Evolutionary conservation across 108 stramenopile species (phyloP).

Genomic region (Conticribra weissflogii): DNA sequence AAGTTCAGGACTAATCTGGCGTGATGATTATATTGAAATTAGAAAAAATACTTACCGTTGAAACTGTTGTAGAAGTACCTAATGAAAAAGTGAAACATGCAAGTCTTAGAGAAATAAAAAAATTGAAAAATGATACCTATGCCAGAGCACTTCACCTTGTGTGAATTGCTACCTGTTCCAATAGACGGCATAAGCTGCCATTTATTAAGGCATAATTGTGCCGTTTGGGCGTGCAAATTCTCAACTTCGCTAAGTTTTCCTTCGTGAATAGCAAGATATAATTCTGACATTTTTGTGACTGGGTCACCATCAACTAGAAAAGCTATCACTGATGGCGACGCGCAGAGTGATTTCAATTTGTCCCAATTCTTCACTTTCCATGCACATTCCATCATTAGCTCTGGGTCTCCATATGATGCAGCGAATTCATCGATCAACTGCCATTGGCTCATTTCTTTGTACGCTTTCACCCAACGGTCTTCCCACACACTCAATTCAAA

Average conservation of each 20-base stretch:
- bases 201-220: constrained; percentile 74
- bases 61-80: constrained; percentile 78
- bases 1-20: neutral
- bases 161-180: constrained; percentile 70
- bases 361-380: constrained; percentile 93
- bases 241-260: constrained; percentile 90
- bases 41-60: constrained; percentile 47
- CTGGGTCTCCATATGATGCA: constrained; percentile 50
- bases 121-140: too few relatives aligned
- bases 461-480: constrained; percentile 88
- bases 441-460: constrained; percentile 89
- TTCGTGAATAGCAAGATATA: constrained; percentile 77
- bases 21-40: too few relatives aligned
- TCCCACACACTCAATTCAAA: constrained; percentile 90
- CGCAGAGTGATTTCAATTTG: constrained; percentile 58
- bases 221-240: constrained; percentile 84
- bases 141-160: constrained; percentile 37
- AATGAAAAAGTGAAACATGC: too few relatives aligned
- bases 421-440: constrained; percentile 83
- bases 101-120: too few relatives aligned
- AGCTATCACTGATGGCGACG: constrained; percentile 57
- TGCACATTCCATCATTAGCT: constrained; percentile 84
- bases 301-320: constrained; percentile 70
- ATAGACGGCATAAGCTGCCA: constrained; percentile 77
- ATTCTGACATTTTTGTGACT: constrained; percentile 75